phyloP scores from a whole-genome alignment of 495 filamentous ascomycete species.

The Schizothecium vesticola region DNA sequence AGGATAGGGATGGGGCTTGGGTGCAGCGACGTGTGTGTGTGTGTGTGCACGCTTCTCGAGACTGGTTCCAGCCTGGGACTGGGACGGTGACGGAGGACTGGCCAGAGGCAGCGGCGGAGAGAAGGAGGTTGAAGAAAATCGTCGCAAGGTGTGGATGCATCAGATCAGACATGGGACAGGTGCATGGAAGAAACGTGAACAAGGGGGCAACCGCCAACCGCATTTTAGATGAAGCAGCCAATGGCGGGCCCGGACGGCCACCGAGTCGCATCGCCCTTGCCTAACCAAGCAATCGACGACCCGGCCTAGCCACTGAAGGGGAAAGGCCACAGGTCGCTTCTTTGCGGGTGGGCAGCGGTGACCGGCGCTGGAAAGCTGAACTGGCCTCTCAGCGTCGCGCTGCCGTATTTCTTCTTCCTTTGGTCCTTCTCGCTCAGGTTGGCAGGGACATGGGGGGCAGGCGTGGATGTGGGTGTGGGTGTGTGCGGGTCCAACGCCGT shows the following conservation, averaged over 20 bases:
- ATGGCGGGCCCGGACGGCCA: slow-evolving; percentile 27
- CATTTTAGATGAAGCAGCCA: slow-evolving; percentile 46
- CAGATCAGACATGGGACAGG: slow-evolving; percentile 38
- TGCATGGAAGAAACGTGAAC: slow-evolving; percentile 42
- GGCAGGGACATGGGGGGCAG: slow-evolving; percentile 29
- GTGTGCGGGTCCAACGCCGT: slow-evolving; percentile 12
- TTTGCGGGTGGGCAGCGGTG: not conserved
- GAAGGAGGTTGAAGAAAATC: slow-evolving; percentile 24
- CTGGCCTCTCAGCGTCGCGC: slow-evolving; percentile 10
- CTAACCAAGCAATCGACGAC: slow-evolving; percentile 39
- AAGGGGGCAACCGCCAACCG: slow-evolving; percentile 34
- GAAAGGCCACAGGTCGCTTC: slow-evolving; percentile 12
- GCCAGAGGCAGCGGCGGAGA: not conserved
- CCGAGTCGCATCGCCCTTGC: slow-evolving; percentile 33
- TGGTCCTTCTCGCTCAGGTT: slow-evolving; percentile 7
- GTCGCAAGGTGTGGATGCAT: slow-evolving; percentile 38
- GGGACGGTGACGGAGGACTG: slow-evolving; percentile 5
- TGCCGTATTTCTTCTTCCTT: slow-evolving; percentile 14
- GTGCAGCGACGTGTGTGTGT: not conserved
- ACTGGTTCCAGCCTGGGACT: slow-evolving; percentile 13
- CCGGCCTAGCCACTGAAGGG: slow-evolving; percentile 40
- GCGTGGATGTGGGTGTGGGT: slow-evolving; percentile 9
- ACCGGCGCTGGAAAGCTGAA: not conserved
- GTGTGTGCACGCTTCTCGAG: slow-evolving; percentile 2
- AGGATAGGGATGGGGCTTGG: too few species aligned